Conservation (phyloP, 441 rosid species). For the Flueggea neowawraea region DNA sequence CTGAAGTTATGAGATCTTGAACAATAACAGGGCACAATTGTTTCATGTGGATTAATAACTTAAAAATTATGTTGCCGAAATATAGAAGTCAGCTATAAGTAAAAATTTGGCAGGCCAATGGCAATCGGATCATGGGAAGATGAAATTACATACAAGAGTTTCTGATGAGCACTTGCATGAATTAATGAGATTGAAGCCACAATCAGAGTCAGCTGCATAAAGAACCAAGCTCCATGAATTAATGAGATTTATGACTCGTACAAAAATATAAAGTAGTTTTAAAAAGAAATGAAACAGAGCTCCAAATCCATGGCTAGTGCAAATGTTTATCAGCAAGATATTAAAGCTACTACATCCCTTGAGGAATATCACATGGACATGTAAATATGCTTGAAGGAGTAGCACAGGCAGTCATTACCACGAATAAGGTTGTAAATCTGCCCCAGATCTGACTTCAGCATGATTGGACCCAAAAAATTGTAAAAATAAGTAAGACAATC, state of each 20-base stretch:
- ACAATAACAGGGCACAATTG: no score
- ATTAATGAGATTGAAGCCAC: constrained; percentile 77
- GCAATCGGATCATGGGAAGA: constrained; percentile 5
- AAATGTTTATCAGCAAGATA: neutral
- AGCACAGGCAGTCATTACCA: constrained; percentile 46
- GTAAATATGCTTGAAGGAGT: neutral
- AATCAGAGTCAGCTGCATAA: constrained; percentile 49
- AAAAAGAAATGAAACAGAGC: no score
- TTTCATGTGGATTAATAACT: no score
- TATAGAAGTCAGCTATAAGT: no score
- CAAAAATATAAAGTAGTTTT: no score
- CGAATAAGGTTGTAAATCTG: constrained; percentile 78
- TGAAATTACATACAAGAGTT: constrained; percentile 43
- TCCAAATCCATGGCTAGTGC: neutral
- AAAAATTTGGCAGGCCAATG: neutral
- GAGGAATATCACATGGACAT: neutral
- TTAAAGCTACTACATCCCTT: neutral
- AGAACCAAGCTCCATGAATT: constrained; percentile 10
- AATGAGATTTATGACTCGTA: neutral
- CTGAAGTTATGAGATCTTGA: no score
- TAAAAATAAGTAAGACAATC: constrained; percentile 23
- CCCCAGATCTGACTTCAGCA: constrained; percentile 75
- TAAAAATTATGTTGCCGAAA: no score
- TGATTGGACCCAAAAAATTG: constrained; percentile 10
- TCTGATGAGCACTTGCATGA: constrained; percentile 89